Evolutionary conservation across 148 eudicot genomes (phyloP), one percentile per base, ranked within the genome.

Genomic region (Arbutus unedo): DNA sequence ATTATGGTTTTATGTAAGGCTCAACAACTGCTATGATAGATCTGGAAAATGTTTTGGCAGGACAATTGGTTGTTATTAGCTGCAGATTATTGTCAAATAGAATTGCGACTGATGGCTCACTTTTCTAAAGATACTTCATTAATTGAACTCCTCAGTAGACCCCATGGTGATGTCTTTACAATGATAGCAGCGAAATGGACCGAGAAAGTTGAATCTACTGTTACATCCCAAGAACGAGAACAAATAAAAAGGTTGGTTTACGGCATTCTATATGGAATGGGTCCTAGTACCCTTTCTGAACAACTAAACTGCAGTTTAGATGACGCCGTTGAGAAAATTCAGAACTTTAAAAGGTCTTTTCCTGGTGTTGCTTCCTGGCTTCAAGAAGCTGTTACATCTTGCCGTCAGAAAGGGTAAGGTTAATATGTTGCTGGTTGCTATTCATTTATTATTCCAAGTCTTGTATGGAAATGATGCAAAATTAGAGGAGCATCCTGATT

Each of bases 21-120:
- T 87, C 49, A 14, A n/a, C 48, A 53, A 7, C 43, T 64, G 25
- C 49, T 10, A 48, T 68, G 23, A 82, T 49, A 50, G 45, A 5
- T 54, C 80, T 50, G 25, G 80, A 6, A 31, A 77, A 60, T 75
- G 25, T 81, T 80, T 64, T 86, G 88, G 79, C 97, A 97, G 99
- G 99, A 93, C 45, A 91, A 92, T 38, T 92, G 98, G 99, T 78
- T 97, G 81, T 92, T 94, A 21, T 80, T 97, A 79, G 89, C 97
- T 15, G 99, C 99, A 73, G 99, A 96, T 91, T 96, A 96, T 92
- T 96, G 96, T 81, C 99, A 96, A 89, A 94, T 96, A 88, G 99
- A 96, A 86, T 82, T 97, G 77, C 87, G 99, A 84, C 85, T 97
- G 75, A 97, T 97, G 99, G 98, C 99, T 68, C 99, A 97, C 86